These are phyloP conservation scores for Sporothrix euskadiensis DNA, from an alignment of 2,329 filamentous ascomycete species.

Conservation along the genomic window DNA sequence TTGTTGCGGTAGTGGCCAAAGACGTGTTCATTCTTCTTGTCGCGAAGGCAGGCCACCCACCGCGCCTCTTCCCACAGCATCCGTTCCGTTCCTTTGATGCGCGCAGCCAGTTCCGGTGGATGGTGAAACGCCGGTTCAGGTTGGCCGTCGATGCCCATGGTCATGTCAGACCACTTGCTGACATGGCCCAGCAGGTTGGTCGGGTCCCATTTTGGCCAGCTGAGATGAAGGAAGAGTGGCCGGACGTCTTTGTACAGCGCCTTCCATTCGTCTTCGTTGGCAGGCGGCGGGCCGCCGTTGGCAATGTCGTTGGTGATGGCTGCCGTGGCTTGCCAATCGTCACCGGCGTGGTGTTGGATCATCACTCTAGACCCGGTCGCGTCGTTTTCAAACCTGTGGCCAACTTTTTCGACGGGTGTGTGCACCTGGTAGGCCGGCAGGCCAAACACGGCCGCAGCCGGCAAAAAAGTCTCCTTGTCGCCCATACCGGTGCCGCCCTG, in stretches of 20 bases:
- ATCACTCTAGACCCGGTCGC: conserved; percentile 36
- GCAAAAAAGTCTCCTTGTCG: conserved; percentile 52
- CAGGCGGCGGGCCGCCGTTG: not conserved
- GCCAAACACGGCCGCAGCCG: conserved; percentile 45
- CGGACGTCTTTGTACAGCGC: conserved; percentile 27
- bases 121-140: conserved; percentile 39
- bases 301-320: not conserved
- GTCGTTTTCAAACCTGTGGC: conserved; percentile 38
- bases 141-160: conserved; percentile 34
- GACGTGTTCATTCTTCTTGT: conserved; percentile 30
- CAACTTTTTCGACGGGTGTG: conserved; percentile 39
- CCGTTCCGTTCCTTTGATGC: conserved; percentile 40
- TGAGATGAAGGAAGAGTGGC: conserved; percentile 42
- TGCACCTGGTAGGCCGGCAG: conserved; percentile 45
- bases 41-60: conserved; percentile 37
- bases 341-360: conserved; percentile 37
- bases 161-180: conserved; percentile 33
- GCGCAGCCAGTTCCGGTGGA: conserved; percentile 33
- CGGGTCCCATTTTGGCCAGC: conserved; percentile 42
- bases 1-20: conserved; percentile 27
- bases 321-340: conserved; percentile 35
- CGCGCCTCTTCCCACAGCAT: conserved; percentile 40
- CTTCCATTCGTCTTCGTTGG: conserved; percentile 21
- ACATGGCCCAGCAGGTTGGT: conserved; percentile 33
- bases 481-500: conserved; percentile 48